Evolutionary conservation across 495 filamentous ascomycete species (phyloP).

Genomic region (Aspergillus steynii): DNA sequence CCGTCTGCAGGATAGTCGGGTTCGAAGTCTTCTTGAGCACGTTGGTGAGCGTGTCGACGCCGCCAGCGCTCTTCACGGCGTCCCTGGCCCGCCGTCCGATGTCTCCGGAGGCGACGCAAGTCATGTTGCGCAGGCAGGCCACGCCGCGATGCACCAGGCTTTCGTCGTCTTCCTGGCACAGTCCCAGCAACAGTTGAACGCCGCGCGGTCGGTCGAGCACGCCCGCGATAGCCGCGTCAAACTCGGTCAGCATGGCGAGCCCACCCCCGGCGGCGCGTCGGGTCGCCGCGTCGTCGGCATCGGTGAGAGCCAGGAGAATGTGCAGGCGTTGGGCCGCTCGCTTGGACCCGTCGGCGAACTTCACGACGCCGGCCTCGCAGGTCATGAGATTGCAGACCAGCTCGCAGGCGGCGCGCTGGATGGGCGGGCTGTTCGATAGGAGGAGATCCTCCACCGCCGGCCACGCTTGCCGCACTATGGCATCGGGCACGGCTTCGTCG

Average conservation of each 20-base stretch:
- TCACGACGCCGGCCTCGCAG: conserved; percentile 67
- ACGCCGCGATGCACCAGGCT: conserved; percentile 76
- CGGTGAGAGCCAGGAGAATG: conserved; percentile 81
- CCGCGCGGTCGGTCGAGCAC: conserved; percentile 70
- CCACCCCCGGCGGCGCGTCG: conserved; percentile 85
- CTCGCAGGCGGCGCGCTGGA: conserved; percentile 83
- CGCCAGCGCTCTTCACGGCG: conserved; percentile 46
- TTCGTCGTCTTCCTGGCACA: conserved; percentile 76
- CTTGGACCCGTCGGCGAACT: conserved; percentile 70
- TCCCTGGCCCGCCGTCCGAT: conserved; percentile 41
- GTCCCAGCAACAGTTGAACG: conserved; percentile 64
- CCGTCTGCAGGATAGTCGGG: conserved; percentile 62
- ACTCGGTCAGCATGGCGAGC: conserved; percentile 78
- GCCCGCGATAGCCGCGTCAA: conserved; percentile 66
- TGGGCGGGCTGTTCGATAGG: conserved; percentile 68
- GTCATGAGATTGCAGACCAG: conserved; percentile 90
- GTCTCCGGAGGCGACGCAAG: conserved; percentile 40
- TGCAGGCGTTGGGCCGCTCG: conserved; percentile 72
- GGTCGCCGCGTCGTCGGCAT: conserved; percentile 78
- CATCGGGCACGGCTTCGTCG: conserved; percentile 63
- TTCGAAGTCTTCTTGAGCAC: conserved; percentile 64
- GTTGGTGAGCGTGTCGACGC: conserved; percentile 59
- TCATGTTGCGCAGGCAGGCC: conserved; percentile 64
- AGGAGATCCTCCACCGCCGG: conserved; percentile 77
- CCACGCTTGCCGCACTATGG: conserved; percentile 73